Evolutionary conservation across 257 asterid genomes (phyloP).

Genomic region (Gentiana dahurica): DNA sequence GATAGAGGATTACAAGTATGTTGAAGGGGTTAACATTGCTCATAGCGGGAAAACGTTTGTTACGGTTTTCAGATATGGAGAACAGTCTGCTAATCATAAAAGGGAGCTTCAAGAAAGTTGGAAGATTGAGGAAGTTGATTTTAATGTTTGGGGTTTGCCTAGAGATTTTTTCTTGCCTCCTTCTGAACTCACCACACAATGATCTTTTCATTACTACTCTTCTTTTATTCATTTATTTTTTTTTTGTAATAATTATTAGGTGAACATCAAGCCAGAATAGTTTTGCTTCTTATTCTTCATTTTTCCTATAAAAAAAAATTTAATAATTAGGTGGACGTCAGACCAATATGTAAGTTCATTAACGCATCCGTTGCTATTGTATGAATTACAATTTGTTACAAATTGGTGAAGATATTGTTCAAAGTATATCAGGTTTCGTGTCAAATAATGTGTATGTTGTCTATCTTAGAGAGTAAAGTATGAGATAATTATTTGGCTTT

Average conservation of each 20-base stretch:
- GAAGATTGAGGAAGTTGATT: conserved; percentile 84
- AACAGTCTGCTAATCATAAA: conserved; percentile 79
- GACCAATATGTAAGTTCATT: no score
- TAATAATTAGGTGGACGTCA: no score
- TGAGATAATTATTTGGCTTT: no score
- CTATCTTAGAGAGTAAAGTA: no score
- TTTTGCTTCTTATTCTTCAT: no score
- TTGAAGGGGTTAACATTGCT: conserved; percentile 76
- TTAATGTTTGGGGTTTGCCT: conserved; percentile 54
- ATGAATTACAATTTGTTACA: no score
- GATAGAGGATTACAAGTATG: conserved; percentile 67
- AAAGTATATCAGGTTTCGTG: no score
- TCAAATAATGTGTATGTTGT: no score
- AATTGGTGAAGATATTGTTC: no score
- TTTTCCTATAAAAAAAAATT: no score
- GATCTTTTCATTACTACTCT: not conserved
- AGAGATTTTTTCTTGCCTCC: conserved; percentile 81
- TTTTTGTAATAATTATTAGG: not conserved
- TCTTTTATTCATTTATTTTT: not conserved
- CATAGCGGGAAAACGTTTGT: conserved; percentile 68
- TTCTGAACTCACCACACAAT: conserved; percentile 32
- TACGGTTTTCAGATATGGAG: conserved; percentile 82
- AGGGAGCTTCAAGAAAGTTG: conserved; percentile 72
- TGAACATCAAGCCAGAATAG: not conserved
- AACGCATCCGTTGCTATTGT: no score